Evolutionary conservation across 2,329 filamentous ascomycete genomes (phyloP).

Genomic region (Chaetomium sp.): DNA sequence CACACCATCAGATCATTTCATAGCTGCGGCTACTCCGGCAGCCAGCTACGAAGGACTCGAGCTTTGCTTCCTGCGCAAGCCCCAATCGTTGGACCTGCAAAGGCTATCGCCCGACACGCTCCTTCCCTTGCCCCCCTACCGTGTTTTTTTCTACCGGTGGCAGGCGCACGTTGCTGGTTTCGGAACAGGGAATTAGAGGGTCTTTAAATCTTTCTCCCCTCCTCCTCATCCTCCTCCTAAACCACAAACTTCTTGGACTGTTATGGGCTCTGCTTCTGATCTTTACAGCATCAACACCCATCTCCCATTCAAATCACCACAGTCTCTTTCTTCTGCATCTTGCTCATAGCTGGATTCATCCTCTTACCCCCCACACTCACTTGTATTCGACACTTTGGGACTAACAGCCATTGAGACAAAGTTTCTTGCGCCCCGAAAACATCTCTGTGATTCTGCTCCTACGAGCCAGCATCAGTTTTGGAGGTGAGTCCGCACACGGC

Average conservation of each 20-base stretch:
- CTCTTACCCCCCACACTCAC: slow-evolving; percentile 47
- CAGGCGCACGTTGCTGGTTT: not conserved
- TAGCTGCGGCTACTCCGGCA: no score
- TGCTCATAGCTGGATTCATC: slow-evolving; percentile 56
- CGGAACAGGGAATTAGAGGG: not conserved
- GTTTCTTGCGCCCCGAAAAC: slow-evolving; percentile 22
- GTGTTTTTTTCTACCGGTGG: not conserved
- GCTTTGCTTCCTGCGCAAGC: no score
- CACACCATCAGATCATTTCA: no score
- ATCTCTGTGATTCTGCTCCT: slow-evolving; percentile 11
- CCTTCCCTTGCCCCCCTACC: not conserved
- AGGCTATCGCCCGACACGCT: no score
- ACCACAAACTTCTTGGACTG: slow-evolving; percentile 9
- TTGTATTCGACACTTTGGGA: slow-evolving; percentile 52
- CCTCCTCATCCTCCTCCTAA: slow-evolving; percentile 1
- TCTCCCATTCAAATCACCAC: slow-evolving; percentile 33
- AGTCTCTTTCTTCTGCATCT: slow-evolving; percentile 44
- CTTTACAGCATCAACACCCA: slow-evolving; percentile 41
- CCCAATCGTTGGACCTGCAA: no score
- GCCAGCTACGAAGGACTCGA: no score
- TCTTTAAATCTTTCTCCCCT: slow-evolving; percentile 10
- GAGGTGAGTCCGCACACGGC: slow-evolving; percentile 17
- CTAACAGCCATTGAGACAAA: slow-evolving; percentile 37
- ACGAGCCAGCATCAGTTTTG: slow-evolving; percentile 14
- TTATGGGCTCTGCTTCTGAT: slow-evolving; percentile 24